Conservation (phyloP, 2,329 filamentous ascomycete species). For the Penicillium rolfsii region DNA sequence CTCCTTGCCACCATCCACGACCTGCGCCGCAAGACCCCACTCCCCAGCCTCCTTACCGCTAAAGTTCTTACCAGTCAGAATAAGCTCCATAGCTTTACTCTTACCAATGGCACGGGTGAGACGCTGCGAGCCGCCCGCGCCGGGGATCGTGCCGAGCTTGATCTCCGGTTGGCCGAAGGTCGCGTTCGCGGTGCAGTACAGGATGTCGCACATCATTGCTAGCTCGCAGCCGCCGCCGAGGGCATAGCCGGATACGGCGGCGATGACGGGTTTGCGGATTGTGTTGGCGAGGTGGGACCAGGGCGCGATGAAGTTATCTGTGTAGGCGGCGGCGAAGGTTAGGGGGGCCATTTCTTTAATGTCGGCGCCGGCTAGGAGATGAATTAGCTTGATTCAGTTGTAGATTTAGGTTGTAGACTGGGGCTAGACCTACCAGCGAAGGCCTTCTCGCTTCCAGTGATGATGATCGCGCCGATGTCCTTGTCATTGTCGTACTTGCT, state of each 20-base stretch:
- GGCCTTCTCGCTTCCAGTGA: slow-evolving; percentile 86
- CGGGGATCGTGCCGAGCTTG: slow-evolving; percentile 89
- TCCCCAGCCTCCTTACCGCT: slow-evolving; percentile 79
- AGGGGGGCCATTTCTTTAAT: slow-evolving; percentile 99
- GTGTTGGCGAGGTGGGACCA: slow-evolving; percentile 85
- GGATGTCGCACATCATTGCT: slow-evolving; percentile 94
- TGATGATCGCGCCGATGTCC: slow-evolving; percentile 73
- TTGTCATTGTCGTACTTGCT: slow-evolving; percentile 69
- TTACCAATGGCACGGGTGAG: slow-evolving; percentile 83
- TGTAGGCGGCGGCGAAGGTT: slow-evolving; percentile 86
- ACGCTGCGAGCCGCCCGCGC: slow-evolving; percentile 87
- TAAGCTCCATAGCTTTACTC: slow-evolving; percentile 86
- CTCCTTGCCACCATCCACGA: slow-evolving; percentile 75
- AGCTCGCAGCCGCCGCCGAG: slow-evolving; percentile 95
- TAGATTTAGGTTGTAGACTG: too few relatives aligned
- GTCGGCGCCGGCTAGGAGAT: slow-evolving; percentile 74
- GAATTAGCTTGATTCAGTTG: background rate
- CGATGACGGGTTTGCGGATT: slow-evolving; percentile 92
- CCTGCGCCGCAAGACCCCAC: slow-evolving; percentile 86
- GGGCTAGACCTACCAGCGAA: slow-evolving; percentile 65
- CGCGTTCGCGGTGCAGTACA: slow-evolving; percentile 84
- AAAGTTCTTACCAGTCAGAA: slow-evolving; percentile 83
- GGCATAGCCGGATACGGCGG: slow-evolving; percentile 91
- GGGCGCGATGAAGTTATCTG: slow-evolving; percentile 86
- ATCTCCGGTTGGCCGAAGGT: slow-evolving; percentile 98